A percentile compares a stretch with the other conserved stretches of the same genome.
phyloP scores from a whole-genome alignment of 345 rosid genomes.

The Laguncularia racemosa region DNA sequence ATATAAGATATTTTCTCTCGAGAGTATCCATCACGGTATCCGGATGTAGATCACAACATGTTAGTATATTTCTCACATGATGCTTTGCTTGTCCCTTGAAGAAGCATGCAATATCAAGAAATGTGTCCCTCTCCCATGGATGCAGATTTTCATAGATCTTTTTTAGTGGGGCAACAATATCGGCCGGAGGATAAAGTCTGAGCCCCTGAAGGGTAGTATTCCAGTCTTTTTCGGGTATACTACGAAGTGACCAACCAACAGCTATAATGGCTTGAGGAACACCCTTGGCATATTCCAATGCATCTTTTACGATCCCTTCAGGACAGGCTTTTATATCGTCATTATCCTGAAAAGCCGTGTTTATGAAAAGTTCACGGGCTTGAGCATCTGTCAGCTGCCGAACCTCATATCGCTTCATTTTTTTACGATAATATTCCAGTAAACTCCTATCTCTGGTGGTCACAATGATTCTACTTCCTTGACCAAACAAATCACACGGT shows the following conservation, averaged over 20 bases:
- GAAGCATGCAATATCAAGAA: conserved; percentile 20
- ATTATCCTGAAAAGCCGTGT: conserved; percentile 3
- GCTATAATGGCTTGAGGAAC: conserved; percentile 13
- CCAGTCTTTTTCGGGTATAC: conserved; percentile 8
- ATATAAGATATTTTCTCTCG: conserved; percentile 8
- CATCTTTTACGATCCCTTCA: background rate
- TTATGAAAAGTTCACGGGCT: conserved; percentile 8
- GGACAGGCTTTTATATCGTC: background rate
- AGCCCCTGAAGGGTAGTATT: conserved; percentile 2
- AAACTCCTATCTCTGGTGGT: conserved; percentile 16
- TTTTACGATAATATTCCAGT: background rate
- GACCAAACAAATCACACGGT: conserved; percentile 9
- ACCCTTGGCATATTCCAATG: conserved; percentile 6
- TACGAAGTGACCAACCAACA: conserved; percentile 8
- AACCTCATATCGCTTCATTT: background rate
- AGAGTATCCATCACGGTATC: conserved; percentile 7
- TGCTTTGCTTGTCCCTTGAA: conserved; percentile 6
- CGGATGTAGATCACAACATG: conserved; percentile 3
- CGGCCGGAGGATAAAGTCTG: background rate
- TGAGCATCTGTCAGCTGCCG: background rate
- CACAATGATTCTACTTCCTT: conserved; percentile 18
- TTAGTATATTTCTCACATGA: background rate
- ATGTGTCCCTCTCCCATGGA: conserved; percentile 4
- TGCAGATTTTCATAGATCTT: conserved; percentile 12
- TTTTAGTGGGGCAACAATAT: conserved; percentile 1